phyloP scores from a whole-genome alignment of 805 yeast genomes.

The Candida corydali region DNA sequence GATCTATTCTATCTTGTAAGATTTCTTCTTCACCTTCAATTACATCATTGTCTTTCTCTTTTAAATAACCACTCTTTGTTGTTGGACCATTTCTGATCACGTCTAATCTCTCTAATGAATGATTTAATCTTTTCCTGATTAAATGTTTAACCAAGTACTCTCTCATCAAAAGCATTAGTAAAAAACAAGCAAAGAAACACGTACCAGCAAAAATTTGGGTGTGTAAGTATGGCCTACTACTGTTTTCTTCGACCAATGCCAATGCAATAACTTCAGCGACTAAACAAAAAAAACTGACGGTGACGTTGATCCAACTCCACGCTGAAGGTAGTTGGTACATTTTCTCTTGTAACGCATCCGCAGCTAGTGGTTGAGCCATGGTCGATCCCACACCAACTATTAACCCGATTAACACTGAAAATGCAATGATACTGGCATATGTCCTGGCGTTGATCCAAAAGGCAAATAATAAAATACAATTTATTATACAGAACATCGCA shows the following conservation, averaged over 20 bases:
- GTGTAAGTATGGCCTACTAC: slow-evolving; percentile 46
- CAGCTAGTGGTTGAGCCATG: slow-evolving; percentile 21
- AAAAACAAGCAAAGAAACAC: slow-evolving; percentile 38
- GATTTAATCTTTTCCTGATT: slow-evolving; percentile 17
- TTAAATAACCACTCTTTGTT: slow-evolving; percentile 12
- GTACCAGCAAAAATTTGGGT: slow-evolving; percentile 60
- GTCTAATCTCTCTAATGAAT: slow-evolving; percentile 4
- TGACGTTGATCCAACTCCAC: slow-evolving; percentile 37
- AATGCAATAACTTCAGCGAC: slow-evolving; percentile 55
- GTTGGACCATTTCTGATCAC: slow-evolving; percentile 4
- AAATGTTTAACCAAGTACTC: slow-evolving; percentile 47
- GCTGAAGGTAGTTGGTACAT: slow-evolving; percentile 30
- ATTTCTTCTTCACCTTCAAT: slow-evolving; percentile 11
- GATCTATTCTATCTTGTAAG: slow-evolving; percentile 15
- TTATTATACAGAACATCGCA: slow-evolving; percentile 15
- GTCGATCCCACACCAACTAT: slow-evolving; percentile 28
- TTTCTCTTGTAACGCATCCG: slow-evolving; percentile 17
- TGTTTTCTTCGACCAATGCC: slow-evolving; percentile 27
- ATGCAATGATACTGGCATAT: slow-evolving; percentile 27
- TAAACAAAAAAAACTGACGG: slow-evolving; percentile 29
- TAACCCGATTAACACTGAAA: slow-evolving; percentile 26
- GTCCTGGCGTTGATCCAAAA: slow-evolving; percentile 36
- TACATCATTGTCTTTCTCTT: slow-evolving; percentile 5
- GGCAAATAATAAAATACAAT: slow-evolving; percentile 26
- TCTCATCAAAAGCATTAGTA: slow-evolving; percentile 45